Conservation (phyloP, 345 rosid species). For the Lepidium sativum region DNA sequence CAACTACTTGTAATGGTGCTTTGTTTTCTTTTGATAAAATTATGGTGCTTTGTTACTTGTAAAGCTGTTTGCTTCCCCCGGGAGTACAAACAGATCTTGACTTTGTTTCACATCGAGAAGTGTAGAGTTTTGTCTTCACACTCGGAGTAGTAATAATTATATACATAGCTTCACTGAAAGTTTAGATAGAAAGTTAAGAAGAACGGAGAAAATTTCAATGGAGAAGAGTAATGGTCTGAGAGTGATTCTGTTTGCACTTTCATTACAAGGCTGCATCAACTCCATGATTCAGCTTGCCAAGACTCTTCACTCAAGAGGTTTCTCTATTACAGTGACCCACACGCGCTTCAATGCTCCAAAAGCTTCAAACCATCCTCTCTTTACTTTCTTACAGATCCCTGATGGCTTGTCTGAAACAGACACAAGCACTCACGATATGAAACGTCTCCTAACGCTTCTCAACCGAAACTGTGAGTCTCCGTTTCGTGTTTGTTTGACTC, state of each 20-base stretch:
- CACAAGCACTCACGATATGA: constrained; percentile 8
- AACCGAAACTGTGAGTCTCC: constrained; percentile 9
- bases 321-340: constrained; percentile 44
- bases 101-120: background rate
- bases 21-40: background rate
- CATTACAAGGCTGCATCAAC: constrained; percentile 55
- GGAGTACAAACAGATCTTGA: background rate
- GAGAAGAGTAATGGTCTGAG: constrained; percentile 7
- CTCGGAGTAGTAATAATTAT: no score
- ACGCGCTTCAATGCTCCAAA: constrained; percentile 29
- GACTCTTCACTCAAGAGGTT: constrained; percentile 38
- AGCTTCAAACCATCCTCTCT: constrained; percentile 24
- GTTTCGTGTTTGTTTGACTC: constrained; percentile 20
- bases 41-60: background rate
- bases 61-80: background rate
- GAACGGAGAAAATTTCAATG: constrained; percentile 5
- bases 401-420: constrained; percentile 23
- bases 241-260: constrained; percentile 48
- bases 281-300: constrained; percentile 57
- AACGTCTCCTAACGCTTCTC: background rate
- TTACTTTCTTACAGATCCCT: constrained; percentile 23
- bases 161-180: background rate
- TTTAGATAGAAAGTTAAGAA: background rate
- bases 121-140: background rate
- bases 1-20: background rate